These are phyloP conservation scores for Aspergillus cavernicola DNA, from an alignment of 495 filamentous ascomycete genomes.

Conservation along the genomic window DNA sequence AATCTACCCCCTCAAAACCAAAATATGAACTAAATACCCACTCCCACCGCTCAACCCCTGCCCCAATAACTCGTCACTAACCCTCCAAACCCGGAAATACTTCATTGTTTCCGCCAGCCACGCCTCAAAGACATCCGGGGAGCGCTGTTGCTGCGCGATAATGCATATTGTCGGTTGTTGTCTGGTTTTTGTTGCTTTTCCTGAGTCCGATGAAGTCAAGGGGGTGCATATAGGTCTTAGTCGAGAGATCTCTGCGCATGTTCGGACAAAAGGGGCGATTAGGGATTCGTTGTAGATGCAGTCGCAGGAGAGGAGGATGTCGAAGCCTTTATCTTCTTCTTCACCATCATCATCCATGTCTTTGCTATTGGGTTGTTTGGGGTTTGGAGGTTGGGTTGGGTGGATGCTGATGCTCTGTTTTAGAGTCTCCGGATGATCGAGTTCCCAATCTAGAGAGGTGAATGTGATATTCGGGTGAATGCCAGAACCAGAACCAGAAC, in stretches of 20 bases:
- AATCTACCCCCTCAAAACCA: constrained; percentile 25
- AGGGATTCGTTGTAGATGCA: constrained; percentile 89
- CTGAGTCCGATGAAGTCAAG: not conserved
- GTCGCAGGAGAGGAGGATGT: constrained; percentile 75
- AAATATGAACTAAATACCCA: constrained; percentile 43
- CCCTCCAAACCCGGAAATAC: constrained; percentile 69
- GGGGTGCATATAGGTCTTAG: constrained; percentile 34
- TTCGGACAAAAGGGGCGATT: constrained; percentile 74
- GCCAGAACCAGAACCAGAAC: too few species aligned
- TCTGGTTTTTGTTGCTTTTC: too few species aligned
- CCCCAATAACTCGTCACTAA: constrained; percentile 60
- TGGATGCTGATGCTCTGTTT: constrained; percentile 25
- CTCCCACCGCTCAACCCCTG: constrained; percentile 51
- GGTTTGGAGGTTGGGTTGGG: not conserved
- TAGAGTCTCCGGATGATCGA: constrained; percentile 30
- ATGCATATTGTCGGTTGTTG: constrained; percentile 64
- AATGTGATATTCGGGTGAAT: constrained; percentile 35
- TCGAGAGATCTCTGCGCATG: constrained; percentile 74
- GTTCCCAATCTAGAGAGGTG: constrained; percentile 45
- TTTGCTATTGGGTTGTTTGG: not conserved
- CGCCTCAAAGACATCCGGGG: constrained; percentile 75
- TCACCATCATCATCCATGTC: constrained; percentile 2
- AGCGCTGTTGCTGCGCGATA: constrained; percentile 81
- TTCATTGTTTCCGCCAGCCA: constrained; percentile 68
- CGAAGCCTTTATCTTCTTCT: constrained; percentile 38